Conservation (phyloP, 2,329 filamentous ascomycete genomes). For the Cordyceps cicadae region DNA sequence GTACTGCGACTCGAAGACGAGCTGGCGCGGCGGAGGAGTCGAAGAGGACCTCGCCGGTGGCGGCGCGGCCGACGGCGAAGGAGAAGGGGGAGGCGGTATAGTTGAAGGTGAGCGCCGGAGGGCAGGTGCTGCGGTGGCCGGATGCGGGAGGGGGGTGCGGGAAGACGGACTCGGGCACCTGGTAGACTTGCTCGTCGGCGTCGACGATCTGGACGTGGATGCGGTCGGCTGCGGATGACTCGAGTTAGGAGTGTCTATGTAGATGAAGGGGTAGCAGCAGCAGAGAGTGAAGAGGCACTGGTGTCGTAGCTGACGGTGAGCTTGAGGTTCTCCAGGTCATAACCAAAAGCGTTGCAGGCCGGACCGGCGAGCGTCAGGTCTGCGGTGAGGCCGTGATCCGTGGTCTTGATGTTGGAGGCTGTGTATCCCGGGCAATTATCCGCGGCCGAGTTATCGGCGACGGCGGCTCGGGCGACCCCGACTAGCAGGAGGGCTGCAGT, state of each 20-base stretch:
- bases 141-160: constrained; percentile 31
- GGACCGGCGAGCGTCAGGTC: constrained; percentile 19
- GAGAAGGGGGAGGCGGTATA: constrained; percentile 46
- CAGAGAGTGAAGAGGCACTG: constrained; percentile 30
- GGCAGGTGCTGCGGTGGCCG: constrained; percentile 18
- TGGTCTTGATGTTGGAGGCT: constrained; percentile 47
- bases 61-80: constrained; percentile 43
- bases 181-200: constrained; percentile 55
- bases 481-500: not conserved
- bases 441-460: not conserved
- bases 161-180: constrained; percentile 59
- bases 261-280: not conserved
- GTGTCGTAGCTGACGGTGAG: constrained; percentile 61
- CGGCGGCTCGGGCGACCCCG: not conserved
- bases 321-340: constrained; percentile 21
- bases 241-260: not conserved
- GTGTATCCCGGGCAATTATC: constrained; percentile 53
- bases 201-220: constrained; percentile 68
- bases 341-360: constrained; percentile 19
- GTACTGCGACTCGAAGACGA: constrained; percentile 70
- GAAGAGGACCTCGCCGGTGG: constrained; percentile 43
- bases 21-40: constrained; percentile 54
- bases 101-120: constrained; percentile 36
- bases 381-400: constrained; percentile 40
- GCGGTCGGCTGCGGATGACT: constrained; percentile 41